Conservation (phyloP, 306 rosid species). For the Inga oerstediana region DNA sequence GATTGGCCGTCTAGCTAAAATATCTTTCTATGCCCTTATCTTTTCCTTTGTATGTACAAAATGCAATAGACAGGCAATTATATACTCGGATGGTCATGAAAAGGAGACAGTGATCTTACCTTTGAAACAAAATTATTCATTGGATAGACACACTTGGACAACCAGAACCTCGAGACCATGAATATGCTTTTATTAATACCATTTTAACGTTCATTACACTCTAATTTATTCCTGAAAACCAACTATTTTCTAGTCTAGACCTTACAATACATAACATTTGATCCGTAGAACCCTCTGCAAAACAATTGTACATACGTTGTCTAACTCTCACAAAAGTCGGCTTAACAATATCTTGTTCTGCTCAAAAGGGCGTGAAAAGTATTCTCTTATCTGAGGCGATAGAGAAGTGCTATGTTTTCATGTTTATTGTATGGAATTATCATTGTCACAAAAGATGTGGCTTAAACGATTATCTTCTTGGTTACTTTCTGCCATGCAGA, state of each 20-base stretch:
- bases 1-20: neutral
- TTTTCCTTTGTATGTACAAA: neutral
- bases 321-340: slow-evolving; percentile 12
- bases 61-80: neutral
- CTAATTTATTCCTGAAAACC: slow-evolving; percentile 7
- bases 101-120: slow-evolving; percentile 1
- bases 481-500: slow-evolving; percentile 58
- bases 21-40: neutral
- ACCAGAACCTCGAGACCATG: neutral
- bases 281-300: slow-evolving; percentile 7
- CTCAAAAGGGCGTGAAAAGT: neutral
- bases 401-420: neutral
- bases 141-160: neutral
- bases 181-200: neutral
- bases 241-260: slow-evolving; percentile 1
- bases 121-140: slow-evolving; percentile 5
- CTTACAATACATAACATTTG: neutral
- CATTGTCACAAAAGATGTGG: slow-evolving; percentile 20
- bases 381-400: neutral
- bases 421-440: slow-evolving; percentile 8
- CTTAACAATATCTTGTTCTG: slow-evolving; percentile 11
- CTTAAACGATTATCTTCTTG: slow-evolving; percentile 22
- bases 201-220: neutral
- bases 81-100: slow-evolving; percentile 9
- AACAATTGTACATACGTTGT: neutral